Percentiles rank a stretch among this genome's conserved stretches.
These are phyloP conservation scores for Verticillium longisporum DNA, from an alignment of 2,329 filamentous ascomycete genomes.

Conservation along the genomic window DNA sequence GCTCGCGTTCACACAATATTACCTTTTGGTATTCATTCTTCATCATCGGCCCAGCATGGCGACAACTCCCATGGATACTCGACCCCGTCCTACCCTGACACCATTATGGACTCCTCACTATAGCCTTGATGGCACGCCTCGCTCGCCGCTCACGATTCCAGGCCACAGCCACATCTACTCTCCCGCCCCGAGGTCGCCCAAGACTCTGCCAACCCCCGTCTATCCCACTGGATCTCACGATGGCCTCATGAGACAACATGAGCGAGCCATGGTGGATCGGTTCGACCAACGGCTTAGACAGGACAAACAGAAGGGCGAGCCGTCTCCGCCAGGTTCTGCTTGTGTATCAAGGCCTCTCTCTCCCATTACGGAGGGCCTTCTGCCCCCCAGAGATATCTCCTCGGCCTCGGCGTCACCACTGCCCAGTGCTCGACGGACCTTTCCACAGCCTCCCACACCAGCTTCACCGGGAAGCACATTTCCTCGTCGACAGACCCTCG, in stretches of 20 bases:
- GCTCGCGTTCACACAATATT: background rate
- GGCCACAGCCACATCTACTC: conserved; percentile 16
- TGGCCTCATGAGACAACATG: conserved; percentile 25
- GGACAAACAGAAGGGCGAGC: conserved; percentile 7
- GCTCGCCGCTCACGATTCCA: conserved; percentile 9
- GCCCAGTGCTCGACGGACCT: conserved; percentile 3
- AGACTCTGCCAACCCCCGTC: conserved; percentile 24
- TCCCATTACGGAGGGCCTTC: conserved; percentile 5
- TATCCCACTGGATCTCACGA: conserved; percentile 22
- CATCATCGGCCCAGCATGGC: conserved; percentile 4
- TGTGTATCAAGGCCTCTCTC: conserved; percentile 8
- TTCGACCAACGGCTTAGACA: conserved; percentile 20
- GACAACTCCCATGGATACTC: conserved; percentile 9
- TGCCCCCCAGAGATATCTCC: conserved; percentile 1
- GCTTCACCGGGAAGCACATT: conserved; percentile 8
- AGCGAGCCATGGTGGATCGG: conserved; percentile 25
- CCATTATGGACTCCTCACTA: conserved; percentile 26
- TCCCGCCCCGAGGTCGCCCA: conserved; percentile 18
- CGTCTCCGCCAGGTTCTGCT: conserved; percentile 5
- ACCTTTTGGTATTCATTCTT: background rate
- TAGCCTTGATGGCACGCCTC: conserved; percentile 15
- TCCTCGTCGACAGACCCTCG: conserved; percentile 18
- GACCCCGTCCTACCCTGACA: conserved; percentile 13
- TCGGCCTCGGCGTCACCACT: background rate
- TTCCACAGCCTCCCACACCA: conserved; percentile 10